Base-by-base conservation (phyloP, 2,329 filamentous ascomycete genomes). In the Talaromyces sp. region DNA sequence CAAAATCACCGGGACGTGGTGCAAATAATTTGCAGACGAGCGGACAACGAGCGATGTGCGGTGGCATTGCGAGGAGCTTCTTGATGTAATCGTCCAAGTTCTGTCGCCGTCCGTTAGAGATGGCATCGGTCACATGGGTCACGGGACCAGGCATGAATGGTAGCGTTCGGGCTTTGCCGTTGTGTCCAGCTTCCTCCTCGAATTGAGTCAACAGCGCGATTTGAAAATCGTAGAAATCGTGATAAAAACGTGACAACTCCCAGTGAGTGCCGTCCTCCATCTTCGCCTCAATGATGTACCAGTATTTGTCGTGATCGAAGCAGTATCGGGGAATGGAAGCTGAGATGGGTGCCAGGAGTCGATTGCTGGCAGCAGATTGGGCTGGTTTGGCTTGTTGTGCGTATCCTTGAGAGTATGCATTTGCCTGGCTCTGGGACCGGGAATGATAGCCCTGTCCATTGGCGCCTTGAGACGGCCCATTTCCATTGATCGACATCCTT, bases 161-260 rank as follows among this genome's bases (percentile, higher is more conserved):
- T 12, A 99, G 79, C 8, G 89, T 92, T 62, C 95, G 88, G 72
- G 89, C 88, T 71, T 92, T 80, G 50, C 89, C 88, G 18, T 88
- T 90, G 71, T 96, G 95, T 60, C 95, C 95, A 40, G 95, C 93
- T 76, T 98, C 95, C 39, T 90, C 87, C 23, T 95, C 93, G 72
- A 97, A 98, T 52, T 86, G 91, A 50, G 92, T 93, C 56, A 99
- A 85, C 8, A 99, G 86, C 35, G 92, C 91, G 72, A 98, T 98
- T 75, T 99, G 95, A 75, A 98, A 93, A 76, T 98, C 95, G 78
- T 98, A 99, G 73, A 99, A 99, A 79, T 98, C 95, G 75, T 98
- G 92, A 72, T 99, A 99, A 72, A 96, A 95, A 66, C 95, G 87
- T 42, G 92, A 93, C 57, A 99, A 80, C 73, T 97, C 93, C 92